Base-by-base conservation (phyloP, 345 rosid species). In the Pugionium cornutum region DNA sequence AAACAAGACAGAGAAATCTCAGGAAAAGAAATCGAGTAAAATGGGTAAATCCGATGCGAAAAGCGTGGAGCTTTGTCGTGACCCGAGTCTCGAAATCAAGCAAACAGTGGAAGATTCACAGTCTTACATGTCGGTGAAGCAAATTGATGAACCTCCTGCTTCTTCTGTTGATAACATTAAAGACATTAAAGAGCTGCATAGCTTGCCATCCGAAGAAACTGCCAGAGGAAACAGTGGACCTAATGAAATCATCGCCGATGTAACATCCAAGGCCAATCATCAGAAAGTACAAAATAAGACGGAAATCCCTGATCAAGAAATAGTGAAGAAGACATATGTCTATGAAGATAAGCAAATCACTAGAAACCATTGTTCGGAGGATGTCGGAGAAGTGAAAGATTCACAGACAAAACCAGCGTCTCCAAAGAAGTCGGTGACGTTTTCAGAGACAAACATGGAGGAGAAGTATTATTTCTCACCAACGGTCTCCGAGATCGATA, bases 101-200 rank as follows among this genome's bases (percentile, higher is more conserved):
- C 72, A 83, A 55, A 82, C 82, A 11, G 46, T 44, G 28, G 47
- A 56, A 36, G 84, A 77, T 5, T 63, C 70, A 29, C 54, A 41
- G 53, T 33, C 75, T 27, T 48, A 56, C 69, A 55, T 41, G 56
- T 50, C 66, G 25, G 64, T 59, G 58, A 36, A 70, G 10, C 62
- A 72, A 75, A 68, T 45, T 62, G 49, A 70, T 47, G 78, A 69
- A 62, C 31, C 52, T 62, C 56, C 78, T 51, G 68, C 53, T 32
- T 26, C 67, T 18, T 59, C 53, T 52, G 33, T 41, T 72, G 84
- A 74, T 61, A 83, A 80, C 39, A 76, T 80, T 76, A 81, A 86
- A 70, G 96, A 88, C 79, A 83, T 85, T 58, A 79, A 75, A 75
- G 97, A 84, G 68, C 54, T 85, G 34, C 70, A 53, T 36, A 79